Evolutionary conservation across 129 eudicot species (phyloP), one percentile per base, ranked within the genome.

Genomic region (Arctium lappa): DNA sequence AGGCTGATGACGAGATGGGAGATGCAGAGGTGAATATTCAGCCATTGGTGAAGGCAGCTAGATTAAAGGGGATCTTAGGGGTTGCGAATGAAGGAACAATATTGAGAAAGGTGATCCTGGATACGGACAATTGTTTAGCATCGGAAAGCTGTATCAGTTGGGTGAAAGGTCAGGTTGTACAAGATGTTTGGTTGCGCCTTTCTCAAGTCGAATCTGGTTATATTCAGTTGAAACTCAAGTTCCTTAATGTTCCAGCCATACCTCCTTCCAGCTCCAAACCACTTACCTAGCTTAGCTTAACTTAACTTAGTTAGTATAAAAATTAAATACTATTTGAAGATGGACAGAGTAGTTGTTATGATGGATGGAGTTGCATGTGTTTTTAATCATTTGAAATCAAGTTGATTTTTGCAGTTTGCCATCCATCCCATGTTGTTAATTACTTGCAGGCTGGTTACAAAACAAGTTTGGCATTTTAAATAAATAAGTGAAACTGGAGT

Each of bases 1-100:
- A 90, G 79, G 86, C 90, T 1, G 94, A 88, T 80, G 94, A 90
- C 84, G 85, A 90, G 86, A 90, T 90, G 94, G 94, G 94, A 39
- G 86, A 86, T 80, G 94, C 94, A 50, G 79, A 84, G 5, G 69
- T 90, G 38, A 88, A 75, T 72, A 88, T 90, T 42, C 94, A 88
- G 79, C 94, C 94, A 2, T 72, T 90, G 38, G 81, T 84, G 16
- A 85, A 84, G 1, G 90, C 91, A 71, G 90, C 87, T 37, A 83
- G 94, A 74, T 32, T 90, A 72, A 84, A 71, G 72, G 85, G 86
- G 86, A 86, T 90, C 80, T 85, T 90, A 44, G 88, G 87, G 76
- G 86, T 80, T 50, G 79, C 89, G 2, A 80, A 86, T 0, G 87
- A 89, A 34, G 91, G 86, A 72, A 83, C 83, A 15, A 79, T 87